Conservation (phyloP, 108 stramenopile species). For the Asterionellopsis glacialis region DNA sequence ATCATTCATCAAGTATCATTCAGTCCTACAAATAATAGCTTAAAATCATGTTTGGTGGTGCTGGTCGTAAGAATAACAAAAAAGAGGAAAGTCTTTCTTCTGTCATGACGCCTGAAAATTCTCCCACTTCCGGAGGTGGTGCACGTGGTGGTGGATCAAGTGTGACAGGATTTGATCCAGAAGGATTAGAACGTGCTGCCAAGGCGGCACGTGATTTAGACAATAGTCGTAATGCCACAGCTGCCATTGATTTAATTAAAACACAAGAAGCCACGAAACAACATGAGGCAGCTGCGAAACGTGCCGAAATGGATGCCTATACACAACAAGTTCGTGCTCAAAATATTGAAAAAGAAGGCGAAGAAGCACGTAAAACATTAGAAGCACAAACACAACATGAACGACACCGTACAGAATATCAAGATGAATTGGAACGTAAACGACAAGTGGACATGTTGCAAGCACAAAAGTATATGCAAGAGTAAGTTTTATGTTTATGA, state of each 20-base stretch:
- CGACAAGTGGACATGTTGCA: constrained; percentile 95
- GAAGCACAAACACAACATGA: constrained; percentile 95
- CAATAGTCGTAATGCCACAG: constrained; percentile 58
- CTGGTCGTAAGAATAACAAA: constrained; percentile 34
- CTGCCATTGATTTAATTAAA: constrained; percentile 91
- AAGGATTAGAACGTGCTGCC: constrained; percentile 92
- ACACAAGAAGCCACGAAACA: constrained; percentile 94
- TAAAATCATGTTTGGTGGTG: constrained; percentile 45
- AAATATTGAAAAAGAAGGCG: constrained; percentile 91
- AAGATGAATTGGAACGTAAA: constrained; percentile 95
- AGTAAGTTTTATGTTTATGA: constrained; percentile 46
- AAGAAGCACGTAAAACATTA: constrained; percentile 91
- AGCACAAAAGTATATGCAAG: constrained; percentile 94
- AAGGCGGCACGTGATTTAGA: constrained; percentile 90
- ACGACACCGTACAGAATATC: constrained; percentile 82
- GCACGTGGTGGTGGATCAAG: constrained; percentile 18
- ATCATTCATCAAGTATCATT: too few relatives aligned
- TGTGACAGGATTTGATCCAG: constrained; percentile 89
- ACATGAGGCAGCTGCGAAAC: constrained; percentile 80
- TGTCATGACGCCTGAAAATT: constrained; percentile 79
- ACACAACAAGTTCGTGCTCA: constrained; percentile 80
- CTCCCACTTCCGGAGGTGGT: constrained; percentile 40
- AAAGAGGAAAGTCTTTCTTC: constrained; percentile 60
- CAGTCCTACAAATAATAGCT: too few relatives aligned
- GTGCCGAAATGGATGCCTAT: constrained; percentile 89